Evolutionary conservation across 1,284 basidiomycete genomes (phyloP).

Genomic region (Rhodotorula sp.): DNA sequence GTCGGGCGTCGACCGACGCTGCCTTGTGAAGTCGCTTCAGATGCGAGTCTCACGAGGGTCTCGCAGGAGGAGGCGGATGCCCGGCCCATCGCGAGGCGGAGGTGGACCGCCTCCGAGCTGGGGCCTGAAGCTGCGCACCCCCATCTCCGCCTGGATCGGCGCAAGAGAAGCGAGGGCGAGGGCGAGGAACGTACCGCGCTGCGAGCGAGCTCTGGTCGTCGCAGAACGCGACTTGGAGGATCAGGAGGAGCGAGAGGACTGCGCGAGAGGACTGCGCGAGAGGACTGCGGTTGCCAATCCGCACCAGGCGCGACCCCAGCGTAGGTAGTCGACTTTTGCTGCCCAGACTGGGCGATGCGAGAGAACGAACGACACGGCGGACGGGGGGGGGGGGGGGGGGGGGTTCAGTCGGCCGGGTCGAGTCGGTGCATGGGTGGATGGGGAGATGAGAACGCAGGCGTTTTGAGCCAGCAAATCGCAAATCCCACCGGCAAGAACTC

Average conservation of each 20-base stretch:
- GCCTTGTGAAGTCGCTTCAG: too few relatives aligned
- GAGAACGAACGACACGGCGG: too few relatives aligned
- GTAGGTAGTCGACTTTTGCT: constrained; percentile 7
- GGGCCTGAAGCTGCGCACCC: background rate
- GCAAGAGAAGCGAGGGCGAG: too few relatives aligned
- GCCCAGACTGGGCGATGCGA: constrained; percentile 15
- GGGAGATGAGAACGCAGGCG: background rate
- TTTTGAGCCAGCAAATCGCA: constrained; percentile 15
- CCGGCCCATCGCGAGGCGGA: constrained; percentile 8
- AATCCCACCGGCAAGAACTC: constrained; percentile 14
- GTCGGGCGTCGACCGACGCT: too few relatives aligned
- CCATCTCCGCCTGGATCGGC: too few relatives aligned
- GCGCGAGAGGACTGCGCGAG: too few relatives aligned
- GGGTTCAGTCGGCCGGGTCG: too few relatives aligned
- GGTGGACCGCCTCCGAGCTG: constrained; percentile 1
- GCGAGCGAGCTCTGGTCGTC: background rate
- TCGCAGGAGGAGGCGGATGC: constrained; percentile 6
- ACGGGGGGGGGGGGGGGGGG: too few relatives aligned
- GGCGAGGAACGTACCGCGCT: background rate
- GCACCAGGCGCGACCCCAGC: constrained; percentile 13
- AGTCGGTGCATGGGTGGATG: too few relatives aligned
- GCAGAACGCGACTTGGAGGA: constrained; percentile 12
- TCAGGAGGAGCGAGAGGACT: constrained; percentile 2
- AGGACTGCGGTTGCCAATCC: background rate
- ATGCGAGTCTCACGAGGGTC: too few relatives aligned